phyloP scores from a whole-genome alignment of 768 basidiomycete genomes.

The Termitomyces sp. region DNA sequence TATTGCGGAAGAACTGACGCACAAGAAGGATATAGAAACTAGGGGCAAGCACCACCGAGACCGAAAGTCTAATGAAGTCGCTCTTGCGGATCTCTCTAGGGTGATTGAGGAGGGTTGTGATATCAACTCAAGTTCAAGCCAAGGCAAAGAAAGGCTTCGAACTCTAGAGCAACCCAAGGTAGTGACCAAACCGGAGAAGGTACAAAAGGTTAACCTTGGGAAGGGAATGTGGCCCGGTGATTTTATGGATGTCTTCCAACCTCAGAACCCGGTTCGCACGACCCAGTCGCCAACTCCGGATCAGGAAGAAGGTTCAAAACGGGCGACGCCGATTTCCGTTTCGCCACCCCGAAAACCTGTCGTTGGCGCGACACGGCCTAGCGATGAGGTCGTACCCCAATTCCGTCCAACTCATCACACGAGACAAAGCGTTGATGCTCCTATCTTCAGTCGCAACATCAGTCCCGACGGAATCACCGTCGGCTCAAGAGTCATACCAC shows the following conservation, averaged over 20 bases:
- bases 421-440: slow-evolving; percentile 59
- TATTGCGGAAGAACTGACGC: slow-evolving; percentile 47
- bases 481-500: slow-evolving; percentile 40
- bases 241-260: slow-evolving; percentile 59
- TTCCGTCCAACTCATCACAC: slow-evolving; percentile 63
- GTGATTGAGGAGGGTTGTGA: slow-evolving; percentile 73
- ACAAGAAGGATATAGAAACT: slow-evolving; percentile 25
- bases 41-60: slow-evolving; percentile 39
- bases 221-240: slow-evolving; percentile 87
- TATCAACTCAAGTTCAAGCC: slow-evolving; percentile 43
- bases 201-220: slow-evolving; percentile 51
- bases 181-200: slow-evolving; percentile 25
- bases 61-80: slow-evolving; percentile 61
- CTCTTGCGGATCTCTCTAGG: slow-evolving; percentile 56
- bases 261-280: slow-evolving; percentile 26
- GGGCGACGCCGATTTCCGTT: slow-evolving; percentile 31
- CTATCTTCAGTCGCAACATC: slow-evolving; percentile 46
- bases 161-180: slow-evolving; percentile 13
- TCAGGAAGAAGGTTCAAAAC: slow-evolving; percentile 19
- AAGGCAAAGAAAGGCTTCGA: slow-evolving; percentile 19
- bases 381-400: slow-evolving; percentile 46
- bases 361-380: slow-evolving; percentile 38
- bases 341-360: slow-evolving; percentile 54
- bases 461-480: slow-evolving; percentile 53
- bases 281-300: slow-evolving; percentile 24